phyloP scores from a whole-genome alignment of 805 yeast species.

The Suhomyces sp. region DNA sequence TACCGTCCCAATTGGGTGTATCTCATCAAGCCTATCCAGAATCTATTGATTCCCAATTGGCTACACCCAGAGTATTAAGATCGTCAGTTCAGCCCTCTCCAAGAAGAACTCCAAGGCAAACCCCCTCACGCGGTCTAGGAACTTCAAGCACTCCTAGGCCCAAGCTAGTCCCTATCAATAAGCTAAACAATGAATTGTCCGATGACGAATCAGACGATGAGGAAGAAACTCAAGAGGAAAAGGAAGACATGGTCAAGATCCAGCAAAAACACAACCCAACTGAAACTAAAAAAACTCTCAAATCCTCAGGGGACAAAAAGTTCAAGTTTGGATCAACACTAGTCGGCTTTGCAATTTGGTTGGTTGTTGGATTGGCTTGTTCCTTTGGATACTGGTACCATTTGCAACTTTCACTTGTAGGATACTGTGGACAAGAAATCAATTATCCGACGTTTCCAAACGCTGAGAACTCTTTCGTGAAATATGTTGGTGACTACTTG shows the following conservation, averaged over 20 bases:
- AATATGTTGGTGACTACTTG: conserved; percentile 43
- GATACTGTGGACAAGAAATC: conserved; percentile 72
- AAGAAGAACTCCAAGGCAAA: conserved; percentile 4
- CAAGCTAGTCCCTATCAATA: conserved; percentile 11
- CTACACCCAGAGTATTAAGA: conserved; percentile 8
- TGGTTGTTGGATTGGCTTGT: conserved; percentile 28
- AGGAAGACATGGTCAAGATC: neutral
- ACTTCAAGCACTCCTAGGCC: conserved; percentile 11
- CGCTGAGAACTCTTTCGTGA: conserved; percentile 26
- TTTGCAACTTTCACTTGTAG: conserved; percentile 58
- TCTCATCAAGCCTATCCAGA: conserved; percentile 18
- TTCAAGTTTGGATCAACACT: conserved; percentile 3
- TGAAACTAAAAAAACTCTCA: neutral
- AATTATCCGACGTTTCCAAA: conserved; percentile 40
- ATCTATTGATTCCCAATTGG: neutral
- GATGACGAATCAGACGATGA: conserved; percentile 11
- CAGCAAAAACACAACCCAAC: neutral
- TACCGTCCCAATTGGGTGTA: conserved; percentile 36
- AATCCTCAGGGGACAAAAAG: neutral
- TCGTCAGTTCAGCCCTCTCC: conserved; percentile 9
- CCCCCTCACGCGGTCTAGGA: neutral
- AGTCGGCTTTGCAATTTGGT: conserved; percentile 12
- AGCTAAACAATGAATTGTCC: conserved; percentile 10
- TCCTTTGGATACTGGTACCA: conserved; percentile 56
- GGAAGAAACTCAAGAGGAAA: conserved; percentile 2